Evolutionary conservation across 805 yeast genomes (phyloP).

Genomic region (Myxozyma nipponensis): DNA sequence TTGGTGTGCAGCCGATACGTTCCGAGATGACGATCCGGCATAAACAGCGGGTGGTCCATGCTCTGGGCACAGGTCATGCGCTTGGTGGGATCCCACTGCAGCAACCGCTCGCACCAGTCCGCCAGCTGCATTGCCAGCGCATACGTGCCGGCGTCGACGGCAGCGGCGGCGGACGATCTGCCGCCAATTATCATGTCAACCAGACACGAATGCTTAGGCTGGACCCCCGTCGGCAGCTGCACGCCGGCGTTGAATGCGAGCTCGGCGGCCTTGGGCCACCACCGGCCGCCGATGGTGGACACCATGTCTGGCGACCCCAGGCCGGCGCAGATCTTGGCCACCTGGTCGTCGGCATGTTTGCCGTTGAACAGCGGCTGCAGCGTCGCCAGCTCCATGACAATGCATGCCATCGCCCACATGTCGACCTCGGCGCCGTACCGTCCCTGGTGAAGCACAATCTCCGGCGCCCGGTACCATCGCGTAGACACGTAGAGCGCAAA

Average conservation of each 20-base stretch:
- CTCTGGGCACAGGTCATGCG: neutral
- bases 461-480: conserved; percentile 96
- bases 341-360: conserved; percentile 70
- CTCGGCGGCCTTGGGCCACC: conserved; percentile 70
- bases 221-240: neutral
- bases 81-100: neutral
- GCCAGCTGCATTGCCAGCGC: neutral
- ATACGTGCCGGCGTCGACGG: neutral
- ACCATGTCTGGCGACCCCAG: conserved; percentile 66
- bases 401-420: conserved; percentile 89
- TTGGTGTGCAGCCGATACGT: too few species aligned
- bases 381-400: conserved; percentile 80
- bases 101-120: neutral
- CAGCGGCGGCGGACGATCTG: neutral
- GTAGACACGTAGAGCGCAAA: conserved; percentile 90
- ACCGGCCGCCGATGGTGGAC: conserved; percentile 56
- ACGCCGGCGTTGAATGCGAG: conserved; percentile 39
- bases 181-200: neutral
- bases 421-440: conserved; percentile 81
- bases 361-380: conserved; percentile 85
- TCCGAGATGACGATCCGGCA: neutral
- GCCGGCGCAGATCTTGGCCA: conserved; percentile 58
- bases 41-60: neutral
- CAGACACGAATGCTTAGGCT: neutral
- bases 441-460: conserved; percentile 47